Base-by-base conservation (phyloP, 495 filamentous ascomycete genomes). In the Pyrenopolyporus hunteri region DNA sequence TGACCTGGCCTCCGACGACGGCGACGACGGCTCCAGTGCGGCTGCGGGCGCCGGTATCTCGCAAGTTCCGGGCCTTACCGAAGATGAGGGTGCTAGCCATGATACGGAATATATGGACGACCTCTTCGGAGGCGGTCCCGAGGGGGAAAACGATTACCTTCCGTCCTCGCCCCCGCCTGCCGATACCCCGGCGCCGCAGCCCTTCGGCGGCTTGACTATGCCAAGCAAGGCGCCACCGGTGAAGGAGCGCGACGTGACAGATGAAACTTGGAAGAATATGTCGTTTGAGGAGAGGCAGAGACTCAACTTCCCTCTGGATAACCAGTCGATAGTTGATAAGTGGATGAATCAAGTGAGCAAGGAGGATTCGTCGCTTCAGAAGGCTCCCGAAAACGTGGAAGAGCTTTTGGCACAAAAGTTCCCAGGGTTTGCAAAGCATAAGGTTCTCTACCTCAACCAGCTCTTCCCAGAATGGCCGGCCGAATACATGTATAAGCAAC, bases 391-490 rank as follows among this genome's bases (percentile, higher is more conserved):
- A 72, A 86, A 82, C 46, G 70, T 83, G 35, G 78, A 88, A 55
- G 87, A 94, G 53, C 70, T 90, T 35, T 72, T 97, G 31, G 83
- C 85, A 39, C 79, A 83, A 11, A 68, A 87, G 8, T 94, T 85
- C 64, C 92, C 92, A 0, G 74, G 78, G 0, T 96, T 91, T 67
- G 79, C 89, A 55, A 80, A 81, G 20, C 80, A 86, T 29, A 80
- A 79, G 11, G 80, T 85, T 11, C 84, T 89, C 1, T 78, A 80
- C 23, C 93, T 90, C 74, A 85, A 88, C 40, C 83, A 89, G 45
- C 76, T 95, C 1, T 81, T 97, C 16, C 88, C 88, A 7, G 84
- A 84, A 13, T 90, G 89, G 71, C 86, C 85, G 59, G 89, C 88
- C 2, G 77, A 82, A 26, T 92, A 87, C 66, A 72, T 86, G 31